Percentiles rank a stretch among this genome's conserved stretches.
phyloP scores from a whole-genome alignment of 805 yeast species.

The Ogataea philodendri region DNA sequence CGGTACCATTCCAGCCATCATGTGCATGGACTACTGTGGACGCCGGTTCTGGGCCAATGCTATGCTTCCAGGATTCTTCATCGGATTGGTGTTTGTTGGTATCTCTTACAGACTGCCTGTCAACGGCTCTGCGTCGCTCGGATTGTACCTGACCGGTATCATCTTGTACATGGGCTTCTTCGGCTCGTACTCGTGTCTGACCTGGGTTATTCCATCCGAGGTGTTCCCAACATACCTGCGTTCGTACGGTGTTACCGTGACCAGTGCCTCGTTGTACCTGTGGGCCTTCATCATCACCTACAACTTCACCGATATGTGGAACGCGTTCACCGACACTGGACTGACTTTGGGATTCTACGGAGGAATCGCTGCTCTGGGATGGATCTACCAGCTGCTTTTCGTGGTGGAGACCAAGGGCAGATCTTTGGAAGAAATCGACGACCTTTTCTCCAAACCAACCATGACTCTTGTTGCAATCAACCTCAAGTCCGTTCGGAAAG shows the following conservation, averaged over 20 bases:
- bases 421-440: slow-evolving; percentile 72
- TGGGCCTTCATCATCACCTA: slow-evolving; percentile 66
- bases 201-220: slow-evolving; percentile 71
- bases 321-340: slow-evolving; percentile 59
- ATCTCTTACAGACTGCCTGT: slow-evolving; percentile 49
- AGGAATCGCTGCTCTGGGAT: slow-evolving; percentile 59
- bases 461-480: slow-evolving; percentile 37
- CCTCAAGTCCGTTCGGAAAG: slow-evolving; percentile 25
- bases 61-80: slow-evolving; percentile 50
- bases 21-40: slow-evolving; percentile 56
- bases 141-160: slow-evolving; percentile 60
- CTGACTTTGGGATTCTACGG: slow-evolving; percentile 66
- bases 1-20: slow-evolving; percentile 65
- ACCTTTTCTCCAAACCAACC: slow-evolving; percentile 52
- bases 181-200: slow-evolving; percentile 63
- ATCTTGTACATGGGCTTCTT: slow-evolving; percentile 64
- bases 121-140: slow-evolving; percentile 48
- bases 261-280: slow-evolving; percentile 53
- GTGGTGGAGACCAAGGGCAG: slow-evolving; percentile 73
- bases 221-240: slow-evolving; percentile 57
- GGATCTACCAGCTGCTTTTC: slow-evolving; percentile 51
- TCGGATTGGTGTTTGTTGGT: slow-evolving; percentile 61
- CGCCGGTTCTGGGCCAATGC: slow-evolving; percentile 62
- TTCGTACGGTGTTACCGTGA: slow-evolving; percentile 63
- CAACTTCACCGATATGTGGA: slow-evolving; percentile 57